A percentile compares a stretch with the other conserved stretches of the same genome.
These are phyloP conservation scores for Zygotorulaspora sp. DNA, from an alignment of 805 yeast species.

Conservation along the genomic window DNA sequence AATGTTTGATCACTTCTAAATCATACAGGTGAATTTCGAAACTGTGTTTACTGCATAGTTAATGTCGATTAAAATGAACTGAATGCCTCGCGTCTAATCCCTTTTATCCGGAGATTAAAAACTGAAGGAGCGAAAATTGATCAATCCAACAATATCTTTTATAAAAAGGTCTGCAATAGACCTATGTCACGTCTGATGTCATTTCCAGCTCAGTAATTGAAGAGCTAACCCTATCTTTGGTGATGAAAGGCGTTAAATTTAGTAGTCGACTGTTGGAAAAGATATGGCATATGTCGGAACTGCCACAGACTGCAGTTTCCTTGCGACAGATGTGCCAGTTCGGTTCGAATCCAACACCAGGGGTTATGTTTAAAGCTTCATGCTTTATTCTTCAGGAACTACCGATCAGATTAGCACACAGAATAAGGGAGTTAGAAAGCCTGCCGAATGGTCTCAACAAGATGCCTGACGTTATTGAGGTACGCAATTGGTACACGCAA, in stretches of 20 bases:
- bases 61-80: no score
- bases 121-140: no score
- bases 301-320: constrained; percentile 80
- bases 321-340: constrained; percentile 88
- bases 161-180: no score
- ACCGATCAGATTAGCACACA: constrained; percentile 79
- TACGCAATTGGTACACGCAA: constrained; percentile 86
- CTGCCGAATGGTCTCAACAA: constrained; percentile 70
- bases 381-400: constrained; percentile 81
- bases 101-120: no score
- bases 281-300: constrained; percentile 54
- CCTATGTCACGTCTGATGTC: no score
- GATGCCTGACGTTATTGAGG: constrained; percentile 71
- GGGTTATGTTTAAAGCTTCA: constrained; percentile 74
- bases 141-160: no score
- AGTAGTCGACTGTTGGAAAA: constrained; percentile 43
- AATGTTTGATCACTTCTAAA: no score
- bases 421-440: constrained; percentile 77
- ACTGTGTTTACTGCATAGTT: no score
- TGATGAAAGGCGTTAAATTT: constrained; percentile 5
- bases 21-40: no score
- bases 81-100: no score
- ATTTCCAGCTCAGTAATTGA: no score
- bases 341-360: constrained; percentile 75
- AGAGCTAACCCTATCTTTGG: no score